Base-by-base conservation (phyloP, 2,329 filamentous ascomycete species). In the Pseudocercospora musae region DNA sequence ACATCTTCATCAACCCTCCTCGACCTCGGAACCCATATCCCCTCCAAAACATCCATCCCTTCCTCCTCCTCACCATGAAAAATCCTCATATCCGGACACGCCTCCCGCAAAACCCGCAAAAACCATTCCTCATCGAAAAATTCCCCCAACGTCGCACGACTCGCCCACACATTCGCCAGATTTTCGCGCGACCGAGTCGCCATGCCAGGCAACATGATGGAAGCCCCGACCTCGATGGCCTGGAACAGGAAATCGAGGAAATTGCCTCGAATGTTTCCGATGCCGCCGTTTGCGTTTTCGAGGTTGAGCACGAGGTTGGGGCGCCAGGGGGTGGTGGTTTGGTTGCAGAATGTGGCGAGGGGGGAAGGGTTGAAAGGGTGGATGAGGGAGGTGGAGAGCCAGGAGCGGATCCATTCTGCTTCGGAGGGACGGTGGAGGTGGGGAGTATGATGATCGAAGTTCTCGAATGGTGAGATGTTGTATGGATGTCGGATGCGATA, bases 301-400 rank as follows among this genome's bases (percentile, higher is more conserved):
- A 81, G 80, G 20, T 76, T 75, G 68, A 82, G 75, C 20, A 82
- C 70, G 40, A 82, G 67, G 3, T 76, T 77, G 1, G 74, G 71
- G 1, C 72, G 75, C 79, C 80, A 82, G 18, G 59, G 13, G 56
- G 69, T 78, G 18, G 59, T 20, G 56, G 69, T 78, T 57, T 62
- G 71, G 25, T 70, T 72, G 70, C 79, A 82, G 59, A 66, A 70
- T 0, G 49, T 49, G 10, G 63, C 53, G 13, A 74, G 48, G 4
- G 71, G 59, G 5, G 66, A 69, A 2, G 68, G 66, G 23, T 70
- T 65, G 57, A 70, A 71, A 0, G 69, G 65, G 27, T 63, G 52
- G 46, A 70, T 60, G 20, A 71, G 55, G 31, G 68, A 64, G 2
- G 64, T 66, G 11, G 64, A 59, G 7, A 73, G 68, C 71, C 71